Conservation (phyloP, 2,329 filamentous ascomycete species). For the Herpotrichia juniperi region DNA sequence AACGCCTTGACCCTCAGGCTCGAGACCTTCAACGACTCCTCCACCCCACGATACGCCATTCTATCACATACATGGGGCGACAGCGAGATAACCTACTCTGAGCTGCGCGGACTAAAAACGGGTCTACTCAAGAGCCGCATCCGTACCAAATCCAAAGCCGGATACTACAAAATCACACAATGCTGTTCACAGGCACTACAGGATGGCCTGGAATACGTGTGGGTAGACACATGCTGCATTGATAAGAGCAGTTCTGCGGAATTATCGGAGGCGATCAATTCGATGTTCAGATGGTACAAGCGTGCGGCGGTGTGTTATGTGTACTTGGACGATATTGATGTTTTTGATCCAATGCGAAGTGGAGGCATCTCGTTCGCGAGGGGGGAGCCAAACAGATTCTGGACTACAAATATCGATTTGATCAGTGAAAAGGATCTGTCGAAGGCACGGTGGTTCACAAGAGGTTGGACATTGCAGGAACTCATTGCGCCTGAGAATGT, state of each 20-base stretch:
- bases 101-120: background rate
- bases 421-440: conserved; percentile 6
- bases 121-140: background rate
- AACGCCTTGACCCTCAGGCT: background rate
- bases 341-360: conserved; percentile 2
- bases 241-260: conserved; percentile 14
- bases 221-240: conserved; percentile 16
- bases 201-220: background rate
- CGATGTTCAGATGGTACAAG: conserved; percentile 17
- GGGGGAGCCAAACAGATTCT: conserved; percentile 1
- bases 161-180: background rate
- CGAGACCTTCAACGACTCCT: background rate
- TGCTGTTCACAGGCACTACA: background rate
- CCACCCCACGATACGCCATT: background rate
- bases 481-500: conserved; percentile 10
- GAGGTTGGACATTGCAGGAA: too few relatives aligned
- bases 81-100: background rate
- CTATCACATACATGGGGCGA: background rate
- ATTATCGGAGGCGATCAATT: conserved; percentile 17
- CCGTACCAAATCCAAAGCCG: background rate
- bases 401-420: conserved; percentile 2
- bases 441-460: conserved; percentile 9
- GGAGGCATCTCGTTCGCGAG: background rate
- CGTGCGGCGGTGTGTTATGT: conserved; percentile 11
- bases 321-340: conserved; percentile 14